Conservation (phyloP, 768 basidiomycete species). For the Solioccasus polychromus region DNA sequence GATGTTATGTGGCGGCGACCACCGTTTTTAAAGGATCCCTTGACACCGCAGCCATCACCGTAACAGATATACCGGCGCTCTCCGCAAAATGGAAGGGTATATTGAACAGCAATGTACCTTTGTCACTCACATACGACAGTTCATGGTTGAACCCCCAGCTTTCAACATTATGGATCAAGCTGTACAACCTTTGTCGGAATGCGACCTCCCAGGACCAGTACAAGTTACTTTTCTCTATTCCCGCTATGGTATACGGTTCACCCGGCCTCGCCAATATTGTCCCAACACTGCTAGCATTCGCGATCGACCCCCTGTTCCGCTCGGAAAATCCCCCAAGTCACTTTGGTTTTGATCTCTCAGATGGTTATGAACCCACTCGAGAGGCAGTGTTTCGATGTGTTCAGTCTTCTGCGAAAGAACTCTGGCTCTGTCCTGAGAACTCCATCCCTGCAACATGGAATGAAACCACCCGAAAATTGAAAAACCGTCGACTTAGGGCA, state of each 20-base stretch:
- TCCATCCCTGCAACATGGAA: too few species aligned
- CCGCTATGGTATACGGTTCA: constrained; percentile 31
- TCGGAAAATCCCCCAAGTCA: constrained; percentile 15
- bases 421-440: constrained; percentile 17
- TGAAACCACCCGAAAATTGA: too few species aligned
- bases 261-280: constrained; percentile 13
- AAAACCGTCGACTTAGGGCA: too few species aligned
- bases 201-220: constrained; percentile 8
- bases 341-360: constrained; percentile 8
- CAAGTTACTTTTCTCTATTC: constrained; percentile 30
- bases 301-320: constrained; percentile 7
- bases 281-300: constrained; percentile 34
- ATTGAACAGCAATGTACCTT: not conserved
- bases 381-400: not conserved
- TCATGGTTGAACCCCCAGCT: constrained; percentile 28
- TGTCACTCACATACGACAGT: constrained; percentile 24
- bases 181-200: constrained; percentile 27
- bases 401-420: not conserved
- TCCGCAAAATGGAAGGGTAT: constrained; percentile 1
- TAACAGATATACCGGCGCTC: not conserved
- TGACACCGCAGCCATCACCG: not conserved
- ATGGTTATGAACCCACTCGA: constrained; percentile 8
- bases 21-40: not conserved
- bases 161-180: constrained; percentile 23
- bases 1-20: not conserved